Evolutionary conservation across 495 filamentous ascomycete species (phyloP).

Genomic region (Durotheca rogersii): DNA sequence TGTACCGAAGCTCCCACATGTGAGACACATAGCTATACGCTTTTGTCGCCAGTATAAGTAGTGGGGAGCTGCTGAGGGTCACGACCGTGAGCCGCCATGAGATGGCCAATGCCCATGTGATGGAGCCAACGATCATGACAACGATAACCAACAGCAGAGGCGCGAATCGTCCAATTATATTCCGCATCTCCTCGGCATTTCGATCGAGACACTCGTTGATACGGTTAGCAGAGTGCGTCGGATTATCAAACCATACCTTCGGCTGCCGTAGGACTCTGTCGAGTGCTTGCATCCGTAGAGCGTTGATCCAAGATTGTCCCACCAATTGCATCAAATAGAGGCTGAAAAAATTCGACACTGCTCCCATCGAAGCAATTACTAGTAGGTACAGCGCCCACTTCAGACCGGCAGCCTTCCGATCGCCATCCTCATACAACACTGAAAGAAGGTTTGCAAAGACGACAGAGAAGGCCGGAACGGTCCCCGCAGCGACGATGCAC

Average conservation of each 20-base stretch:
- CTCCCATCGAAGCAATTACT: constrained; percentile 66
- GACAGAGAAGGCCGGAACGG: constrained; percentile 76
- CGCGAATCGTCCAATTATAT: constrained; percentile 75
- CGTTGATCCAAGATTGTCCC: constrained; percentile 78
- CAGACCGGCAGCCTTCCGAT: constrained; percentile 48
- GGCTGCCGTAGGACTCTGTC: constrained; percentile 75
- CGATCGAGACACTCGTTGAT: constrained; percentile 74
- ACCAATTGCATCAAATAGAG: constrained; percentile 69
- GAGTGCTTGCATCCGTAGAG: constrained; percentile 67
- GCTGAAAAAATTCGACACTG: constrained; percentile 60
- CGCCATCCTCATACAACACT: constrained; percentile 60
- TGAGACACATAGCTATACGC: constrained; percentile 61
- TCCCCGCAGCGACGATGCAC: constrained; percentile 63
- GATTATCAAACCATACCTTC: constrained; percentile 76
- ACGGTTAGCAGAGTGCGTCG: constrained; percentile 60
- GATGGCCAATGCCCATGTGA: constrained; percentile 71
- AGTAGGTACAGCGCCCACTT: constrained; percentile 73
- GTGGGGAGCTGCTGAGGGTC: constrained; percentile 64
- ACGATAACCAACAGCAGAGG: constrained; percentile 65
- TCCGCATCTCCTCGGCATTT: constrained; percentile 84
- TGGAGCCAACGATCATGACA: constrained; percentile 62
- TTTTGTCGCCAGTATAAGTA: constrained; percentile 65
- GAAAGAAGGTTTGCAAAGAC: constrained; percentile 72
- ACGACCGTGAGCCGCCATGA: constrained; percentile 85
- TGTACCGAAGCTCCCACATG: constrained; percentile 69